Percentiles rank a stretch among this genome's conserved stretches.
phyloP scores from a whole-genome alignment of 2,329 filamentous ascomycete genomes.

The Pestalotiopsis sp. region DNA sequence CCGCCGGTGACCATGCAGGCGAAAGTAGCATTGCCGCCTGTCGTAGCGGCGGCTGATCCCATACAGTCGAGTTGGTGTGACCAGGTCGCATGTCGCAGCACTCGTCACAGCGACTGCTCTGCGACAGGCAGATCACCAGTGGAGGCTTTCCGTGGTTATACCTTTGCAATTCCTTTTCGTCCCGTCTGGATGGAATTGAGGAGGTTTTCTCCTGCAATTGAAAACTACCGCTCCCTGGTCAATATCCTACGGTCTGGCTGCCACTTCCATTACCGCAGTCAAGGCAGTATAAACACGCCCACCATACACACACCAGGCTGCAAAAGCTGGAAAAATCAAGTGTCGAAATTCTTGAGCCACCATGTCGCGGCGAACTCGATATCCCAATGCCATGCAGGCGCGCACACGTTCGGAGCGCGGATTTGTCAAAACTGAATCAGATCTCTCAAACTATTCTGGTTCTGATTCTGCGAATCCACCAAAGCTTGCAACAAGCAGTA shows the following conservation, averaged over 20 bases:
- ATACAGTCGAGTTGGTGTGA: not conserved
- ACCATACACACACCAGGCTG: not conserved
- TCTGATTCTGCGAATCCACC: conserved; percentile 22
- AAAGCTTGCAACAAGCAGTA: conserved; percentile 22
- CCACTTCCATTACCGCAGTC: too few species aligned
- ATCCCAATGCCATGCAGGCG: conserved; percentile 44
- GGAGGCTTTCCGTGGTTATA: not conserved
- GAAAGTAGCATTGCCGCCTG: not conserved
- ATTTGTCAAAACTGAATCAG: conserved; percentile 52
- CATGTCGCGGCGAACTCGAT: conserved; percentile 21
- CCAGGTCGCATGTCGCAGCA: not conserved
- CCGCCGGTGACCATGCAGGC: not conserved
- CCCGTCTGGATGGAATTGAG: not conserved
- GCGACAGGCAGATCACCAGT: not conserved
- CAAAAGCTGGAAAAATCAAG: not conserved
- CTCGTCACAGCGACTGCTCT: not conserved
- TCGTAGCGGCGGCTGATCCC: not conserved
- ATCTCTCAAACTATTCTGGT: conserved; percentile 38
- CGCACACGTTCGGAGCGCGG: conserved; percentile 47
- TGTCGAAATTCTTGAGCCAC: conserved; percentile 8
- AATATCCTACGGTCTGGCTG: too few species aligned
- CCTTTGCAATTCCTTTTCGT: not conserved
- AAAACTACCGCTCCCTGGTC: too few species aligned
- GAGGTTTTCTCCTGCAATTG: too few species aligned
- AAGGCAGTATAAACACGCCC: not conserved